Base-by-base conservation (phyloP, 179 eudicot species). In the Sideroxylon spinosum region DNA sequence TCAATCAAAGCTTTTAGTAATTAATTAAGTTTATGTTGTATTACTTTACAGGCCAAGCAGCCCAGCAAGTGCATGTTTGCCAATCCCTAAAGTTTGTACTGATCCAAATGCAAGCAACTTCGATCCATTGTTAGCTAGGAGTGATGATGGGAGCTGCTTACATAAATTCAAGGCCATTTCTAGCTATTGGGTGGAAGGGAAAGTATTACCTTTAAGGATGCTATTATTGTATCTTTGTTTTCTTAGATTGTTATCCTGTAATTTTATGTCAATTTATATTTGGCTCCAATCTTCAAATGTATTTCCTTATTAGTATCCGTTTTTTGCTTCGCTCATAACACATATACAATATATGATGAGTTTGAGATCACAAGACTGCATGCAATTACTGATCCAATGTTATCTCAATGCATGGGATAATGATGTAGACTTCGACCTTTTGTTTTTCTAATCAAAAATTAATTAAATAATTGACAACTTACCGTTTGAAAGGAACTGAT, bases 41-140 rank as follows among this genome's bases (percentile, higher is more conserved):
- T 37, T 64, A 17, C 13, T 48, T 16, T 83, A 80, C 90, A 90
- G 97, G 97, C 7, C 32, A 86, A 77, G 97, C 92, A 22, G 94
- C 90, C 49, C 88, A 92, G 79, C 92, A 89, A 78, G 87, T 84
- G 61, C 32, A 68, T 37, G 44, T 3, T 14, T 89, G 44, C 89
- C 92, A 4, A 86, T 89, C 29, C 90, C 92, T 0, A 88, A 85
- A n/a, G 92, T 94, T 25, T 92, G 94, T 76, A 85, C 90, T 28
- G 94, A 90, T 78, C 97, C 89, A 6, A 69, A 75, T 7, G 91
- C 94, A 0, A 10, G 25, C 6, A 90, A 87, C 83, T 90, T 76
- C 10, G 90, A 90, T 80, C 91, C 89, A n/a, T 85, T 90, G 37
- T 32, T 32, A 4, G 93, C 91, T 53, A 90, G 89, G 82, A 88